Percentiles rank a stretch among this genome's conserved stretches.
Conservation (phyloP, 176 grass and related monocot genomes). For the Microstegium vimineum region DNA sequence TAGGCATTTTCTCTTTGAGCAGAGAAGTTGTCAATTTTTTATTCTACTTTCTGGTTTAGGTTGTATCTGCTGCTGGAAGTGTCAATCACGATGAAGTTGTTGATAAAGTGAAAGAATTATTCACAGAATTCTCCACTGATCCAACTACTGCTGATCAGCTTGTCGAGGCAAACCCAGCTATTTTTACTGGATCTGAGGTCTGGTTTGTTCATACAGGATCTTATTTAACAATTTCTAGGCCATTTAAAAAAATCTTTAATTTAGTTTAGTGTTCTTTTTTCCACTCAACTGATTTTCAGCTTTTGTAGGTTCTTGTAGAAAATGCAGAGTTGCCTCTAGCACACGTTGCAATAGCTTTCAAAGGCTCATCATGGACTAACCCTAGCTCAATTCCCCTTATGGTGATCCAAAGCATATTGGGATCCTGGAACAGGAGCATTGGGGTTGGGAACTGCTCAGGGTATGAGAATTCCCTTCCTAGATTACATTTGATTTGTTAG, state of each 20-base stretch:
- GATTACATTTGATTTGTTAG: neutral
- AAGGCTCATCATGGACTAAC: conserved; percentile 82
- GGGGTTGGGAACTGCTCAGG: conserved; percentile 82
- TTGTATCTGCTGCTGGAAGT: conserved; percentile 89
- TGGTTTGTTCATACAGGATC: conserved; percentile 24
- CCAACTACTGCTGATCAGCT: conserved; percentile 85
- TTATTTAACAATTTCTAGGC: conserved; percentile 9
- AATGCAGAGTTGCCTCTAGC: conserved; percentile 49
- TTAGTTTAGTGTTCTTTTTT: neutral
- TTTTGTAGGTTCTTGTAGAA: conserved; percentile 66
- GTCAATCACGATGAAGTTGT: conserved; percentile 87
- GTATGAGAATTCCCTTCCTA: conserved; percentile 38
- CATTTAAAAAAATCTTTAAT: conserved; percentile 26
- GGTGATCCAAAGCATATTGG: conserved; percentile 90
- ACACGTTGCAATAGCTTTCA: conserved; percentile 86
- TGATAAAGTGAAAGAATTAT: conserved; percentile 63
- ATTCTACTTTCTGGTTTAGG: conserved; percentile 41
- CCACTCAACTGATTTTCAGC: neutral
- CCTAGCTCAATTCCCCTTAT: conserved; percentile 91
- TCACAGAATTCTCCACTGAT: conserved; percentile 82
- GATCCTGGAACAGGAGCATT: conserved; percentile 70
- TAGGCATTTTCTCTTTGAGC: neutral
- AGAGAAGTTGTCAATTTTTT: neutral
- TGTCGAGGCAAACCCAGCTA: conserved; percentile 69
- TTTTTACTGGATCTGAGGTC: conserved; percentile 88